A percentile compares a stretch with the other conserved stretches of the same genome.
Evolutionary conservation across 495 filamentous ascomycete species (phyloP).

Genomic region (Xylaria flabelliformis): DNA sequence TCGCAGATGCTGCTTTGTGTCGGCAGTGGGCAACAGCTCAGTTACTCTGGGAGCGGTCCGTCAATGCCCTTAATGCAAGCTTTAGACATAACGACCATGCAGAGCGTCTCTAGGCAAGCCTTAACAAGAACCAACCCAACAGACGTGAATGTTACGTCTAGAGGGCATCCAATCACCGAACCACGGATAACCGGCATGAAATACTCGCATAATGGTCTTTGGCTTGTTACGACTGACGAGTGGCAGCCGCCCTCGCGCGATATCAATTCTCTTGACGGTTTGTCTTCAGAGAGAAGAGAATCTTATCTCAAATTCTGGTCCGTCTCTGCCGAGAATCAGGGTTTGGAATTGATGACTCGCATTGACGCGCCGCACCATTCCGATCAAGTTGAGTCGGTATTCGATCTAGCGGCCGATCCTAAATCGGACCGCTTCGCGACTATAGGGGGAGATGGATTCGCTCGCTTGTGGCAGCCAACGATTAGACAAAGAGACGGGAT

Average conservation of each 20-base stretch:
- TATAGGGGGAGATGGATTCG: constrained; percentile 75
- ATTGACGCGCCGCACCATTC: constrained; percentile 81
- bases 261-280: constrained; percentile 53
- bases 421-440: constrained; percentile 74
- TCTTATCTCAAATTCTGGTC: constrained; percentile 91
- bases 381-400: constrained; percentile 59
- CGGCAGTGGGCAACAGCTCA: constrained; percentile 54
- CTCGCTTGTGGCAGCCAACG: constrained; percentile 80
- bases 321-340: constrained; percentile 65
- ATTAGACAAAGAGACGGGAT: constrained; percentile 67
- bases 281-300: constrained; percentile 65
- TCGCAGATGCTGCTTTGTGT: constrained; percentile 54
- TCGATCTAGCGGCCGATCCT: constrained; percentile 75
- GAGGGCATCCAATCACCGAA: constrained; percentile 69
- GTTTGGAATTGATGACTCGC: constrained; percentile 78
- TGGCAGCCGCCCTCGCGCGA: constrained; percentile 79
- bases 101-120: constrained; percentile 81
- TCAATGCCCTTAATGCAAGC: constrained; percentile 69
- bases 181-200: constrained; percentile 76
- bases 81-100: constrained; percentile 75
- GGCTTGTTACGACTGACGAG: constrained; percentile 90
- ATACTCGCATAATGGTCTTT: constrained; percentile 79
- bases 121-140: constrained; percentile 87
- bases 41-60: constrained; percentile 43
- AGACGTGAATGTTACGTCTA: constrained; percentile 73